Base-by-base conservation (phyloP, 352 stramenopile species). In the Phytophthora cryptogea region DNA sequence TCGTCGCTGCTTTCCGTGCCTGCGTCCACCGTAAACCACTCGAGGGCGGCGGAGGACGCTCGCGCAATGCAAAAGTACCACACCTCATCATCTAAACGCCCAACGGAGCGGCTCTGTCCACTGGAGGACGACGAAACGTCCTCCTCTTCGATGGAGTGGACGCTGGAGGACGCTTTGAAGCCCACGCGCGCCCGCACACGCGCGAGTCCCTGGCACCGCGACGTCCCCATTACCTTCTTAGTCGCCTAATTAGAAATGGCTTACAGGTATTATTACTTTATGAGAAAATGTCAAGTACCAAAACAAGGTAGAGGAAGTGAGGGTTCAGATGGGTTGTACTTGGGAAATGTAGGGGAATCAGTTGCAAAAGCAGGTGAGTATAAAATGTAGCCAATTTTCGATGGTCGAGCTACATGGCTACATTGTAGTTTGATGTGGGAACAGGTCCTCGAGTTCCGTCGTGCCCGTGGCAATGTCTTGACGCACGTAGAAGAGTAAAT, bases 401-500 rank as follows among this genome's bases (percentile, higher is more conserved):
- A 13, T 39, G 35, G 40, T 8, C 39, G 44, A 26, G 47, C 10
- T 6, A 52, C 2, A 20, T 53, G 43, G 14, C 72, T 66, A n/a
- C 73, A 66, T n/a, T 59, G 69, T 47, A 39, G n/a, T 11, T 36
- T 27, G 35, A 9, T 8, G 17, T 20, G 56, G 56, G 50, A 74
- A 83, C 47, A 80, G 70, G 14, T 75, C 64, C 42, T 39, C 45
- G 37, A 68, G 52, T 27, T 59, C 57, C 10, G 58, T 61, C 5
- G 42, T 30, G 23, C 54, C 61, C 9, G 63, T 42, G 27, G 74
- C 68, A 3, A 89, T 40, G 57, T 90, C 80, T 52, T 80, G 43
- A 28, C 83, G 67, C 32, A 80, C 62, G 65, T 84, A 91, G 55
- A 91, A 90, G n/a, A 91, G 72, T 65, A 92, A 39, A 43, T 92